Percentiles rank a stretch among this genome's conserved stretches.
phyloP scores from a whole-genome alignment of 2,329 filamentous ascomycete genomes.

The Cladophialophora psammophila region DNA sequence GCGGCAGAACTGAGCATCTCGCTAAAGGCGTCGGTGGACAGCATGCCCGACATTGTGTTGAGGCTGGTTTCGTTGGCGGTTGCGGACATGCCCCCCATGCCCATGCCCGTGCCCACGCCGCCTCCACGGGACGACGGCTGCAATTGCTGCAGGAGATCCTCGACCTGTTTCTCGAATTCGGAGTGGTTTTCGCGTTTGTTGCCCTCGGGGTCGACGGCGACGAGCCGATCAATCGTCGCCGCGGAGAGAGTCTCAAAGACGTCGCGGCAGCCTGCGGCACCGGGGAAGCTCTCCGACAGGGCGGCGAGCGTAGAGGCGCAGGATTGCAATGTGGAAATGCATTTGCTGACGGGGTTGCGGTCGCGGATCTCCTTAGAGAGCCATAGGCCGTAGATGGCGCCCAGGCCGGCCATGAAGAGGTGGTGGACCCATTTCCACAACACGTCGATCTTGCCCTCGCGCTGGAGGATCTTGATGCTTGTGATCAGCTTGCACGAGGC shows the following conservation, averaged over 20 bases:
- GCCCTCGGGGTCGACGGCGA: conserved; percentile 27
- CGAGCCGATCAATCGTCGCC: conserved; percentile 41
- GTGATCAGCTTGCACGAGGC: conserved; percentile 43
- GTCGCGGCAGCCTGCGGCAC: conserved; percentile 45
- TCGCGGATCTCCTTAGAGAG: conserved; percentile 45
- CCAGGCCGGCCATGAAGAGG: conserved; percentile 47
- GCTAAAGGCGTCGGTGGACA: conserved; percentile 28
- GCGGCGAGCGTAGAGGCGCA: conserved; percentile 46
- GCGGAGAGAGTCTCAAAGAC: conserved; percentile 44
- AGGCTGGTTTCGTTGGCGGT: too few species aligned
- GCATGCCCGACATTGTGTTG: conserved; percentile 22
- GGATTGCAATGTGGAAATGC: conserved; percentile 43
- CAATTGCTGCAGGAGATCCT: conserved; percentile 27
- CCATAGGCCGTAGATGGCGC: conserved; percentile 46
- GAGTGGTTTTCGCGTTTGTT: conserved; percentile 32
- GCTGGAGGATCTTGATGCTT: conserved; percentile 44
- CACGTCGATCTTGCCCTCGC: conserved; percentile 44
- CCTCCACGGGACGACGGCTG: conserved; percentile 6
- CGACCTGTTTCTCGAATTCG: conserved; percentile 33
- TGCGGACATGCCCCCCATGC: not conserved
- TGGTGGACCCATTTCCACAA: conserved; percentile 46
- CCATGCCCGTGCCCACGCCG: conserved; percentile 5
- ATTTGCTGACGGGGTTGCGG: conserved; percentile 34
- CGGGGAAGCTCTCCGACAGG: conserved; percentile 45
- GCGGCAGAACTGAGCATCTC: conserved; percentile 34